Conservation (phyloP, 352 stramenopile species). For the Phytophthora chlamydospora region DNA sequence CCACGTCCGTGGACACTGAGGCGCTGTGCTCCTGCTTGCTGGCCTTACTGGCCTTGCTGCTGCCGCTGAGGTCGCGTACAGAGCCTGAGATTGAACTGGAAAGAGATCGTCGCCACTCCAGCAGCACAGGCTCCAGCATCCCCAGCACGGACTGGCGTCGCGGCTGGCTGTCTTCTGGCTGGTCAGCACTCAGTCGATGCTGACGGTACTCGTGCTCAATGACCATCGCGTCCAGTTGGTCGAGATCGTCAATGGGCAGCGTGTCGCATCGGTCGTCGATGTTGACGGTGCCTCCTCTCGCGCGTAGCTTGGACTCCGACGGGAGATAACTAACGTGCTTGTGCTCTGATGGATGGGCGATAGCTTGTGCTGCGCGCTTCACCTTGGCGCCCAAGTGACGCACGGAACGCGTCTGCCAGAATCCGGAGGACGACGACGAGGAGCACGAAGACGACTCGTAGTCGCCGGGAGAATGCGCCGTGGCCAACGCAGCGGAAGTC, state of each 20-base stretch:
- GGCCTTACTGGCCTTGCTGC: slow-evolving; percentile 26
- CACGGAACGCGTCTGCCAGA: slow-evolving; percentile 40
- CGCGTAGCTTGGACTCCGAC: slow-evolving; percentile 13
- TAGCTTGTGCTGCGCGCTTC: slow-evolving; percentile 21
- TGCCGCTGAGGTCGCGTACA: slow-evolving; percentile 24
- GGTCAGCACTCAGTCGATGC: slow-evolving; percentile 24
- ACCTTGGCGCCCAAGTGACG: slow-evolving; percentile 29
- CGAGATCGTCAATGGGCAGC: slow-evolving; percentile 40
- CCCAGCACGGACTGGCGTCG: slow-evolving; percentile 32
- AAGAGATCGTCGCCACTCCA: slow-evolving; percentile 35
- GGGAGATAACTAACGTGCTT: slow-evolving; percentile 15
- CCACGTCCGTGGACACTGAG: slow-evolving; percentile 11
- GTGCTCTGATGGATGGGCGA: slow-evolving; percentile 14
- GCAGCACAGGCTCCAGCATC: slow-evolving; percentile 31
- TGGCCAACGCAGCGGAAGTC: slow-evolving; percentile 12
- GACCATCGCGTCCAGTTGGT: slow-evolving; percentile 46
- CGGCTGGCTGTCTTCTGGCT: slow-evolving; percentile 2
- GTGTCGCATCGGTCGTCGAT: slow-evolving; percentile 39
- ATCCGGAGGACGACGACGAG: slow-evolving; percentile 28
- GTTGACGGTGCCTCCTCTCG: slow-evolving; percentile 13
- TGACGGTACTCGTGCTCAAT: slow-evolving; percentile 30
- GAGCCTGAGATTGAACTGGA: slow-evolving; percentile 33
- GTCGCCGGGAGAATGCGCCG: slow-evolving; percentile 16
- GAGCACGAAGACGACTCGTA: slow-evolving; percentile 21
- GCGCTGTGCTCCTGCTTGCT: slow-evolving; percentile 25